Percentiles rank a stretch among this genome's conserved stretches.
Evolutionary conservation across 495 filamentous ascomycete species (phyloP).

Genomic region (Cenococcum geophilum): DNA sequence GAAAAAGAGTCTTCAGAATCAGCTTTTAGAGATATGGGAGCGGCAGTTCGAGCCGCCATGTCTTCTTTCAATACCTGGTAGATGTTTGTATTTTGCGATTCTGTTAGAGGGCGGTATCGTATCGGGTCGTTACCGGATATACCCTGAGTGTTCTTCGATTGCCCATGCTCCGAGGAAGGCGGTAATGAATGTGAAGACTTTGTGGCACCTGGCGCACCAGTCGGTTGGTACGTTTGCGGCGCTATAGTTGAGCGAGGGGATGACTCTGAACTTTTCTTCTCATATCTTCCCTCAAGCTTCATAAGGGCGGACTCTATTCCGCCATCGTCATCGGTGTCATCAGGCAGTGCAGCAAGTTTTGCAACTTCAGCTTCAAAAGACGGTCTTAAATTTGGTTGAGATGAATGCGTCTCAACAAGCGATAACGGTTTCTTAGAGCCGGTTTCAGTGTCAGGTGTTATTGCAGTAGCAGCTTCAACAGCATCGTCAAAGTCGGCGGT

Average conservation of each 20-base stretch:
- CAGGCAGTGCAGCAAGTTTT: conserved; percentile 80
- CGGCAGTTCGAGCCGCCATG: conserved; percentile 10
- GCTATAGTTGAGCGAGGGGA: conserved; percentile 28
- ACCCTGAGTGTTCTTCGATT: too few species aligned
- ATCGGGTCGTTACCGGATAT: too few species aligned
- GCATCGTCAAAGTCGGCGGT: conserved; percentile 10
- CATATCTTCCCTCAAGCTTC: conserved; percentile 87
- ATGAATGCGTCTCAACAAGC: conserved; percentile 67
- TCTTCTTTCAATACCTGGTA: conserved; percentile 30
- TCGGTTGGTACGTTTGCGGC: conserved; percentile 15
- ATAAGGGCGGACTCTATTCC: conserved; percentile 85
- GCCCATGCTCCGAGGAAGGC: conserved; percentile 2
- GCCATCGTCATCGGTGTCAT: conserved; percentile 76
- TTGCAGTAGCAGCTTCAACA: conserved; percentile 1
- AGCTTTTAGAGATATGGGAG: conserved; percentile 6
- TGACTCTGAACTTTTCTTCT: conserved; percentile 44
- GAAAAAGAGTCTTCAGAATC: conserved; percentile 64
- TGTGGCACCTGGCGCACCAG: conserved; percentile 6
- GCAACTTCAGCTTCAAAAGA: conserved; percentile 89
- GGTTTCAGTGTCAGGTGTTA: conserved; percentile 4
- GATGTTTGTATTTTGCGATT: conserved; percentile 34
- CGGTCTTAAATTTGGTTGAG: conserved; percentile 68
- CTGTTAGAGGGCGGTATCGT: conserved; percentile 15
- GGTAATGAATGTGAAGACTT: conserved; percentile 15
- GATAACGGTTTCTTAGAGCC: conserved; percentile 39